A percentile compares a stretch with the other conserved stretches of the same genome.
phyloP scores from a whole-genome alignment of 441 rosid species.

The Erodium trifolium region DNA sequence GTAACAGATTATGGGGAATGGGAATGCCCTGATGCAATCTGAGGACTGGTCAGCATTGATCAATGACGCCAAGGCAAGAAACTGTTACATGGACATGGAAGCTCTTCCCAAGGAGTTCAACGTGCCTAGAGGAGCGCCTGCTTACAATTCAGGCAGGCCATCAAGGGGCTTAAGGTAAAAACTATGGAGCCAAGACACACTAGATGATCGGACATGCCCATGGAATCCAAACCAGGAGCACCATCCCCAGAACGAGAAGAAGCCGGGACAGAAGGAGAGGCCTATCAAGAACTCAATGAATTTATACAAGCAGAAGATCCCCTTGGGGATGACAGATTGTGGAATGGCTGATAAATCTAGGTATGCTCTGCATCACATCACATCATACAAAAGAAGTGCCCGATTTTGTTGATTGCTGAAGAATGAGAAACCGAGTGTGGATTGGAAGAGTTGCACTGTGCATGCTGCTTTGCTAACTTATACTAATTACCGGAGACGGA shows the following conservation, averaged over 20 bases:
- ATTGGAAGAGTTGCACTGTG: neutral
- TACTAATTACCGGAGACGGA: neutral
- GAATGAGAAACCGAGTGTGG: neutral
- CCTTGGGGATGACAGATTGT: neutral
- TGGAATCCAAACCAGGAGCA: conserved; percentile 62
- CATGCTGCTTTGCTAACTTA: neutral
- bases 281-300: neutral
- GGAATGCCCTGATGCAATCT: conserved; percentile 66
- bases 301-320: neutral
- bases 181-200: conserved; percentile 44
- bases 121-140: conserved; percentile 36
- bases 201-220: conserved; percentile 47
- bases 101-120: conserved; percentile 70
- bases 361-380: neutral
- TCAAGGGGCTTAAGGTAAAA: conserved; percentile 48
- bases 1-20: conserved; percentile 92
- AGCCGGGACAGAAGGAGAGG: conserved; percentile 9
- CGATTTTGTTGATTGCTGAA: neutral
- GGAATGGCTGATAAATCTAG: neutral
- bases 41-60: conserved; percentile 97
- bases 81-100: conserved; percentile 86
- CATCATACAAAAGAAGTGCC: neutral
- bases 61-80: conserved; percentile 77
- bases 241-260: conserved; percentile 65
- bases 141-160: conserved; percentile 23